Evolutionary conservation across 306 rosid genomes (phyloP).

Genomic region (Myrica gale): DNA sequence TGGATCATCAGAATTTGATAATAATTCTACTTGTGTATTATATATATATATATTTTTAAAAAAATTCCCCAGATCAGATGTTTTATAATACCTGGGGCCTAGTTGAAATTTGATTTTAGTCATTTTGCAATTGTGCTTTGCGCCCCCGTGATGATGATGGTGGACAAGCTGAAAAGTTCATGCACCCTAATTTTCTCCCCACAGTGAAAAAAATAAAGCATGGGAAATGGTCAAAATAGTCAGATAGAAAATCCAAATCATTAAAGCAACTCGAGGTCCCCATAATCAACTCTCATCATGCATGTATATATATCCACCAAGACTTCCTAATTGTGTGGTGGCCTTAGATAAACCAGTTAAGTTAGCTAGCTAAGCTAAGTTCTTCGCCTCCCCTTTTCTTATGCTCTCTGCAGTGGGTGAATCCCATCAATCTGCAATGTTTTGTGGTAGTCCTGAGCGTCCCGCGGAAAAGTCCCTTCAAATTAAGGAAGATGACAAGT

Average conservation of each 20-base stretch:
- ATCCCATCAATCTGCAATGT: slow-evolving; percentile 35
- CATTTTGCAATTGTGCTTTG: not conserved
- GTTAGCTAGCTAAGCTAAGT: not conserved
- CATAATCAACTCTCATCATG: not conserved
- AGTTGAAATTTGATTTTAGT: not conserved
- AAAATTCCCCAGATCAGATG: no score
- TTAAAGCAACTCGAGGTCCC: not conserved
- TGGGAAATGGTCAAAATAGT: not conserved
- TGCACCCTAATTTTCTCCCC: not conserved
- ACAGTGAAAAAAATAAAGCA: not conserved
- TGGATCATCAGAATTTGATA: no score
- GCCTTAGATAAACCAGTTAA: not conserved
- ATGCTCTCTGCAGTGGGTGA: not conserved
- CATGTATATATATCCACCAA: not conserved
- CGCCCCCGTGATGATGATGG: not conserved
- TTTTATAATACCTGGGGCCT: not conserved
- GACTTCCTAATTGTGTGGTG: not conserved
- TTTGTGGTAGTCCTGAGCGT: slow-evolving; percentile 35
- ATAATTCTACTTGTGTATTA: no score
- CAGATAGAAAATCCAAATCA: not conserved
- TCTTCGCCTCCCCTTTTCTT: not conserved
- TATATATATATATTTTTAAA: no score
- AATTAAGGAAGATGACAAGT: slow-evolving; percentile 56
- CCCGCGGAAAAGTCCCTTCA: slow-evolving; percentile 40
- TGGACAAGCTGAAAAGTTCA: not conserved